phyloP scores from a whole-genome alignment of 2,329 filamentous ascomycete genomes.

The Monosporascus sp. region DNA sequence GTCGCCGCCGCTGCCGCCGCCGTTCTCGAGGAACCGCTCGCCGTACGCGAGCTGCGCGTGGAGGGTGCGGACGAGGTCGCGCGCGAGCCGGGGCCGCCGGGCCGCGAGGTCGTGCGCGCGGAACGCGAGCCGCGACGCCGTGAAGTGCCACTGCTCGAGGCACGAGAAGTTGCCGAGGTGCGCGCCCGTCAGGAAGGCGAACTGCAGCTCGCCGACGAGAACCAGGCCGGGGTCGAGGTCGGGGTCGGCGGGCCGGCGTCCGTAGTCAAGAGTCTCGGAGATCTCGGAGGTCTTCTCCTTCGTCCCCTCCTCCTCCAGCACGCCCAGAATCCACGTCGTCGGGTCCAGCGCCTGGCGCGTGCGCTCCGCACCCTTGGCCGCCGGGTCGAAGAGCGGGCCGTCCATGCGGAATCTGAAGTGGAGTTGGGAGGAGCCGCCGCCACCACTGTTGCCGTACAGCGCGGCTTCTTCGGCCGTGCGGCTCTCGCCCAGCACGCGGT shows the following conservation, averaged over 20 bases:
- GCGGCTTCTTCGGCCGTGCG: slow-evolving; percentile 35
- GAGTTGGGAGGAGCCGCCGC: slow-evolving; percentile 8
- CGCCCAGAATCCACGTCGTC: slow-evolving; percentile 38
- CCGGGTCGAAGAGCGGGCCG: slow-evolving; percentile 19
- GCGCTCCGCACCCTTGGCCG: slow-evolving; percentile 19
- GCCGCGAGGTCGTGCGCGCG: slow-evolving; percentile 41
- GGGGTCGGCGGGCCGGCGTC: slow-evolving; percentile 53
- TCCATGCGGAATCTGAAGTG: slow-evolving; percentile 25
- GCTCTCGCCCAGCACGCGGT: slow-evolving; percentile 41
- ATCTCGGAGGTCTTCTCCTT: slow-evolving; percentile 21
- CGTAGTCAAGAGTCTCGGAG: slow-evolving; percentile 46
- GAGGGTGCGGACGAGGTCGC: slow-evolving; percentile 42
- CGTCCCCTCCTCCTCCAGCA: slow-evolving; percentile 27
- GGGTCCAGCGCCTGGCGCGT: slow-evolving; percentile 31
- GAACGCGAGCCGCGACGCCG: slow-evolving; percentile 46
- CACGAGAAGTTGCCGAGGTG: slow-evolving; percentile 54
- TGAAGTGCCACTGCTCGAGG: slow-evolving; percentile 57
- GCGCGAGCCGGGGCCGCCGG: slow-evolving; percentile 38
- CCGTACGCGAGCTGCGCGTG: slow-evolving; percentile 52
- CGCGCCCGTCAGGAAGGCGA: slow-evolving; percentile 52
- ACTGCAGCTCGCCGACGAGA: slow-evolving; percentile 55
- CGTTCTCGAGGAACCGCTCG: slow-evolving; percentile 37
- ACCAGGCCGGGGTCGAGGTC: slow-evolving; percentile 29
- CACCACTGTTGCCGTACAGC: slow-evolving; percentile 25
- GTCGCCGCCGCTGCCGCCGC: slow-evolving; percentile 9